Percentiles rank a stretch among this genome's conserved stretches.
These are phyloP conservation scores for Termitomyces sp. DNA, from an alignment of 768 basidiomycete species.

Conservation along the genomic window DNA sequence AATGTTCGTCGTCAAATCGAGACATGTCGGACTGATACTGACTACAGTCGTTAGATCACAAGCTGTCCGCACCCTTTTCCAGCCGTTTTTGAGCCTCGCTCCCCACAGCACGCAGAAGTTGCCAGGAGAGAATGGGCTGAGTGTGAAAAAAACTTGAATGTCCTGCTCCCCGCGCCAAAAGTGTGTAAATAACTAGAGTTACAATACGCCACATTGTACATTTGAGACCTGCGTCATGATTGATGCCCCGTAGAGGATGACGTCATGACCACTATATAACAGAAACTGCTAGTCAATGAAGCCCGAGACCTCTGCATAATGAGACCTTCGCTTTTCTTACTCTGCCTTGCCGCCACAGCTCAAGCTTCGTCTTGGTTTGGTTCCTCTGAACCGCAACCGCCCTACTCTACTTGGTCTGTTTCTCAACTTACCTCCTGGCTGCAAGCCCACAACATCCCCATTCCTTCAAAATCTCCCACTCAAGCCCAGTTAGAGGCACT, in stretches of 20 bases:
- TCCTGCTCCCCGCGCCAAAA: neutral
- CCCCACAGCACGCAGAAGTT: no score
- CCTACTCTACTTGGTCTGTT: constrained; percentile 54
- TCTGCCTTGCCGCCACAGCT: constrained; percentile 27
- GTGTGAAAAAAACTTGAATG: neutral
- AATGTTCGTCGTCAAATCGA: neutral
- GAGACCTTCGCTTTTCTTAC: constrained; percentile 23
- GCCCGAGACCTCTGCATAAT: constrained; percentile 12
- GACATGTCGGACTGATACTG: neutral
- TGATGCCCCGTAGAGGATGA: constrained; percentile 14
- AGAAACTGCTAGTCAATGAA: neutral
- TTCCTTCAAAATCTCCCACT: constrained; percentile 40
- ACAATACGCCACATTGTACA: constrained; percentile 1
- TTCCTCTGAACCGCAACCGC: constrained; percentile 26
- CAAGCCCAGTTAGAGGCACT: constrained; percentile 36
- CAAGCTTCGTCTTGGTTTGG: constrained; percentile 51
- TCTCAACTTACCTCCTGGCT: constrained; percentile 67
- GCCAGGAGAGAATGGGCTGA: no score
- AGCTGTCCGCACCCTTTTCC: neutral
- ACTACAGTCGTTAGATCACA: neutral
- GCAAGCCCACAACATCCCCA: constrained; percentile 53
- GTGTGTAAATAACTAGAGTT: neutral
- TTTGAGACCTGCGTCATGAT: constrained; percentile 13
- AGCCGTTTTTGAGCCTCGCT: no score
- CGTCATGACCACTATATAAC: constrained; percentile 14